Conservation (phyloP, 2,329 filamentous ascomycete genomes). For the Fusarium sp. region DNA sequence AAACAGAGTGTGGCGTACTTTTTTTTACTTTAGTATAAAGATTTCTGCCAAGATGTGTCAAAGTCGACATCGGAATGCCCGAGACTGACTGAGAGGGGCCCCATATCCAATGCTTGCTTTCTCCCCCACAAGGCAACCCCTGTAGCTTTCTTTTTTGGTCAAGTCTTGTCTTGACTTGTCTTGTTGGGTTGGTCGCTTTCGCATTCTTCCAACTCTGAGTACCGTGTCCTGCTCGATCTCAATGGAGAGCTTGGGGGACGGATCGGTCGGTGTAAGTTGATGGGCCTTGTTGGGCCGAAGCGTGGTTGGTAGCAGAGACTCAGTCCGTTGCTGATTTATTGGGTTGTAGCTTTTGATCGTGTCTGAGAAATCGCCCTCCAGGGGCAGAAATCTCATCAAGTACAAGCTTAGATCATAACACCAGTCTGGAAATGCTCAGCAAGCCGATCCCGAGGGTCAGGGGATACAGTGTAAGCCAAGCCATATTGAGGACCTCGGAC, state of each 20-base stretch:
- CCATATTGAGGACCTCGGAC: constrained; percentile 46
- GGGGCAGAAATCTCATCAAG: constrained; percentile 37
- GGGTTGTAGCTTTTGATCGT: constrained; percentile 48
- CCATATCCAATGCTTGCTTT: not conserved
- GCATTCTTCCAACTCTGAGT: not conserved
- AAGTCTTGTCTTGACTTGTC: not conserved
- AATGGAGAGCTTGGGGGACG: constrained; percentile 19
- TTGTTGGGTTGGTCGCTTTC: not conserved
- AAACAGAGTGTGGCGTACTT: constrained; percentile 8
- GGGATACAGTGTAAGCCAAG: constrained; percentile 48
- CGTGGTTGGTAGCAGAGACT: not conserved
- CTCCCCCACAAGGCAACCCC: not conserved
- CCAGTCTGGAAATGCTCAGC: constrained; percentile 21
- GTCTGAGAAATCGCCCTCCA: constrained; percentile 52
- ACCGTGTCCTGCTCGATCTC: constrained; percentile 24
- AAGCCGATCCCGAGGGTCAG: constrained; percentile 49
- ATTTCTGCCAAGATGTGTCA: not conserved
- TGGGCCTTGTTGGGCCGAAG: not conserved
- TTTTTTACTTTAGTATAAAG: not conserved
- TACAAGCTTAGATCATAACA: constrained; percentile 27
- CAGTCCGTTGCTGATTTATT: not conserved
- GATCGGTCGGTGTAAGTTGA: constrained; percentile 7
- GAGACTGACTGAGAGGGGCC: not conserved
- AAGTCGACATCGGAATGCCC: not conserved
- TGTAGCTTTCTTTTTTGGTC: too few species aligned